A percentile compares a stretch with the other conserved stretches of the same genome.
Conservation (phyloP, 805 yeast species). For the Yarrowia osloensis region DNA sequence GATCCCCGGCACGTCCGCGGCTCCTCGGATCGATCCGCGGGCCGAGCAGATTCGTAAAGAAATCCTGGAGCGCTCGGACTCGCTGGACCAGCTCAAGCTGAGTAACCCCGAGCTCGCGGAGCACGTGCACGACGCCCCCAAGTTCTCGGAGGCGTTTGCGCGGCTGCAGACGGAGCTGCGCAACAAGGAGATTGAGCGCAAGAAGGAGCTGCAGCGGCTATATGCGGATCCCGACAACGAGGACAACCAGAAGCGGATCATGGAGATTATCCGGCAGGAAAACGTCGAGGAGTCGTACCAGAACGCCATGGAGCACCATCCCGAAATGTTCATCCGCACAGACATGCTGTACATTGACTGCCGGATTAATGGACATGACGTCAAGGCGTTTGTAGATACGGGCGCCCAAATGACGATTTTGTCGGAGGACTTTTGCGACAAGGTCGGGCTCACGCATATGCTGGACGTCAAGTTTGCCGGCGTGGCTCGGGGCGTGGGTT, state of each 20-base stretch:
- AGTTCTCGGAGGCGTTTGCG: constrained; percentile 48
- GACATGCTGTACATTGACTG: constrained; percentile 80
- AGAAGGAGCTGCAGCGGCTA: constrained; percentile 53
- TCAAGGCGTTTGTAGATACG: constrained; percentile 92
- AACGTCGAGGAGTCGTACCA: constrained; percentile 79
- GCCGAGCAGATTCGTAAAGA: constrained; percentile 9
- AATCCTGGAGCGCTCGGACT: background rate
- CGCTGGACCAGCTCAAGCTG: constrained; percentile 7
- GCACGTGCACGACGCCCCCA: constrained; percentile 50
- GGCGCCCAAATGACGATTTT: constrained; percentile 92
- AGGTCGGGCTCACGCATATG: constrained; percentile 65
- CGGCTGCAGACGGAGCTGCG: constrained; percentile 39
- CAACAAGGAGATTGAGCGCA: constrained; percentile 44
- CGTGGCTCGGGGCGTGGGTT: constrained; percentile 89
- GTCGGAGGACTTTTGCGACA: constrained; percentile 73
- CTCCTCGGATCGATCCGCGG: background rate
- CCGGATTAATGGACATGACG: constrained; percentile 74
- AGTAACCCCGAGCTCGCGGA: constrained; percentile 52
- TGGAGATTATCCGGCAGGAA: constrained; percentile 67
- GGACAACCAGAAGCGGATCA: constrained; percentile 62
- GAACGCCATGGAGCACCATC: constrained; percentile 81
- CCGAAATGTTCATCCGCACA: constrained; percentile 83
- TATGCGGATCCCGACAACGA: constrained; percentile 71
- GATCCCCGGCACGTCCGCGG: background rate
- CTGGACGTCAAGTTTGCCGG: constrained; percentile 81